A percentile compares a stretch with the other conserved stretches of the same genome.
These are phyloP conservation scores for Ogataea pignaliae DNA, from an alignment of 805 yeast genomes.

Conservation along the genomic window DNA sequence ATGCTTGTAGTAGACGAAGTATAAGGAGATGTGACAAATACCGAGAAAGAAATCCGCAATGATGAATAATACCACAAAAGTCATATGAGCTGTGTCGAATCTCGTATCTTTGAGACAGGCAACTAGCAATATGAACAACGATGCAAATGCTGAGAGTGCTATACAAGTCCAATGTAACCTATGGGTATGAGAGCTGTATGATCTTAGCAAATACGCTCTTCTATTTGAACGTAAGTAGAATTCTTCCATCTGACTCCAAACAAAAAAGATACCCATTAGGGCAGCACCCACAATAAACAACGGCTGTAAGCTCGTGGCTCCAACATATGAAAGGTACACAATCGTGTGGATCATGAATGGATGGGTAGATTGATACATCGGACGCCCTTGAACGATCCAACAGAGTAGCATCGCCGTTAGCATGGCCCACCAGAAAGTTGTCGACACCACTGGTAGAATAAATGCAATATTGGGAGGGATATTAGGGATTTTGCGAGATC, in stretches of 20 bases:
- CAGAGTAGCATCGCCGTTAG: conserved; percentile 68
- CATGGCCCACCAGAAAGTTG: conserved; percentile 88
- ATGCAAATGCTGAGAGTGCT: conserved; percentile 32
- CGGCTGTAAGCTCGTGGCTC: conserved; percentile 83
- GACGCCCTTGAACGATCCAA: conserved; percentile 82
- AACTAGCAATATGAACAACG: conserved; percentile 69
- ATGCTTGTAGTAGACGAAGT: conserved; percentile 29
- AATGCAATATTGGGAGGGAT: conserved; percentile 26
- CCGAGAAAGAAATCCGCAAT: conserved; percentile 55
- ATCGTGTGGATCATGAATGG: conserved; percentile 31
- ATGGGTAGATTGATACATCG: conserved; percentile 56
- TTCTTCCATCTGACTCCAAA: conserved; percentile 60
- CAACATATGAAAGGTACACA: conserved; percentile 80
- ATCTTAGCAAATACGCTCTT: conserved; percentile 45
- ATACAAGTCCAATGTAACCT: conserved; percentile 23
- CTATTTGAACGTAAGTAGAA: conserved; percentile 53
- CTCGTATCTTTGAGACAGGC: conserved; percentile 64
- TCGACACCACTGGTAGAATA: conserved; percentile 58
- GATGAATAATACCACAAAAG: conserved; percentile 73
- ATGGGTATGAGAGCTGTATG: conserved; percentile 22
- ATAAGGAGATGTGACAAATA: conserved; percentile 40
- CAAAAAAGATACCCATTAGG: conserved; percentile 71
- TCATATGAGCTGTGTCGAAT: conserved; percentile 52
- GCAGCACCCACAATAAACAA: conserved; percentile 76
- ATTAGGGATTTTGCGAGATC: conserved; percentile 17